A percentile compares a stretch with the other conserved stretches of the same genome.
Evolutionary conservation across 2,329 filamentous ascomycete genomes (phyloP).

Genomic region (Cladophialophora immunda): DNA sequence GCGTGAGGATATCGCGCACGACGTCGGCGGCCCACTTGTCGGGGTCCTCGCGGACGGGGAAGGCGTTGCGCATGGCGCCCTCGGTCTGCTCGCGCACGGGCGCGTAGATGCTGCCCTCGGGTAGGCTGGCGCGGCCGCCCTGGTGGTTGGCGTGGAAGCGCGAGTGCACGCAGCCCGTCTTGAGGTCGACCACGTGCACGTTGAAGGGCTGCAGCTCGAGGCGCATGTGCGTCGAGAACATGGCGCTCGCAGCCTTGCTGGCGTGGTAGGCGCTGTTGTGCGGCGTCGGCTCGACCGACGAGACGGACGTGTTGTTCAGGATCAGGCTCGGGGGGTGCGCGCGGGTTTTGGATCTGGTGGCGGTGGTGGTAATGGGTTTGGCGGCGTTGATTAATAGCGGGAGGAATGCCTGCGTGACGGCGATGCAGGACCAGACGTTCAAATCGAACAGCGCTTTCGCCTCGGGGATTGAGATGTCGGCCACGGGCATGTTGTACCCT

Average conservation of each 20-base stretch:
- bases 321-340: constrained; percentile 40
- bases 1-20: constrained; percentile 21
- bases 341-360: not conserved
- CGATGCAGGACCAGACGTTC: constrained; percentile 48
- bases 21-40: constrained; percentile 30
- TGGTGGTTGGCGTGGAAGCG: constrained; percentile 36
- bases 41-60: constrained; percentile 33
- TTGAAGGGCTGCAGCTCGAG: constrained; percentile 47
- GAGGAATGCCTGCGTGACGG: constrained; percentile 49
- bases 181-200: constrained; percentile 44
- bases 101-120: constrained; percentile 26
- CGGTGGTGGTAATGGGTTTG: constrained; percentile 28
- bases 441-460: constrained; percentile 47
- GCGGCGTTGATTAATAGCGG: constrained; percentile 39
- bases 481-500: constrained; percentile 42
- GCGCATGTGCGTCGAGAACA: constrained; percentile 44
- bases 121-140: constrained; percentile 27
- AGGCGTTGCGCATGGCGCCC: constrained; percentile 32
- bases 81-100: constrained; percentile 31
- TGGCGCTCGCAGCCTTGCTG: constrained; percentile 45
- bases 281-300: constrained; percentile 44
- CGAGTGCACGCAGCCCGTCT: constrained; percentile 38
- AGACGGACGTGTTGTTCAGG: constrained; percentile 51
- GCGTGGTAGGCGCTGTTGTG: constrained; percentile 47
- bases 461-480: constrained; percentile 45